A percentile compares a stretch with the other conserved stretches of the same genome.
These are phyloP conservation scores for Leptoxyphium fumago DNA, from an alignment of 2,329 filamentous ascomycete species.

Conservation along the genomic window DNA sequence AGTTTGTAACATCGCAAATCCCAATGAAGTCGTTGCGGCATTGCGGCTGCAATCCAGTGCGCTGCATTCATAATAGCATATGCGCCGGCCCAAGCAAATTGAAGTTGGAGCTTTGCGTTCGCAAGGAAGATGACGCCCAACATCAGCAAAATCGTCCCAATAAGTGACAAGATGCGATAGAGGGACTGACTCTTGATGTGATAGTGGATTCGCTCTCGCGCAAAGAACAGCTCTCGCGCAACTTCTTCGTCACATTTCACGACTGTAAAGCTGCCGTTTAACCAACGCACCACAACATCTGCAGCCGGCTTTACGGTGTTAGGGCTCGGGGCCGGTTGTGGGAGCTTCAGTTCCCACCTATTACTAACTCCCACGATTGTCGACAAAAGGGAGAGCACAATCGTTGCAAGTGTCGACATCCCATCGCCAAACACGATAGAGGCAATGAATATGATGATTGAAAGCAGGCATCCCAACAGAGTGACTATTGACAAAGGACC, in stretches of 20 bases:
- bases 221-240: slow-evolving; percentile 37
- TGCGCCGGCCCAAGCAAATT: slow-evolving; percentile 34
- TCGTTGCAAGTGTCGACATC: slow-evolving; percentile 35
- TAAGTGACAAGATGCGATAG: slow-evolving; percentile 33
- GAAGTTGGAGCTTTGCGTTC: slow-evolving; percentile 32
- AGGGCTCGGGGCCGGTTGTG: slow-evolving; percentile 22
- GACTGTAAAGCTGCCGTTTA: slow-evolving; percentile 35
- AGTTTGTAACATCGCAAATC: slow-evolving; percentile 31
- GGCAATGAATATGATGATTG: slow-evolving; percentile 27
- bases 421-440: slow-evolving; percentile 33
- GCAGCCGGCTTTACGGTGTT: slow-evolving; percentile 10
- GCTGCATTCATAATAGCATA: slow-evolving; percentile 36
- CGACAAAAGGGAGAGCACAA: slow-evolving; percentile 34
- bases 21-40: slow-evolving; percentile 33
- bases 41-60: slow-evolving; percentile 37
- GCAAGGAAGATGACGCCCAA: slow-evolving; percentile 36
- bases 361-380: slow-evolving; percentile 35
- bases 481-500: slow-evolving; percentile 32
- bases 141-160: slow-evolving; percentile 38
- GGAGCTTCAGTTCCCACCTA: slow-evolving; percentile 33
- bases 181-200: slow-evolving; percentile 23
- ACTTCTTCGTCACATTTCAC: slow-evolving; percentile 36
- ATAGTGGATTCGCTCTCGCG: slow-evolving; percentile 36
- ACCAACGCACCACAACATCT: slow-evolving; percentile 36
- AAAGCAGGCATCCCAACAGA: slow-evolving; percentile 30